Percentiles rank a stretch among this genome's conserved stretches.
phyloP scores from a whole-genome alignment of 345 rosid genomes.

The Geranium rotundifolium region DNA sequence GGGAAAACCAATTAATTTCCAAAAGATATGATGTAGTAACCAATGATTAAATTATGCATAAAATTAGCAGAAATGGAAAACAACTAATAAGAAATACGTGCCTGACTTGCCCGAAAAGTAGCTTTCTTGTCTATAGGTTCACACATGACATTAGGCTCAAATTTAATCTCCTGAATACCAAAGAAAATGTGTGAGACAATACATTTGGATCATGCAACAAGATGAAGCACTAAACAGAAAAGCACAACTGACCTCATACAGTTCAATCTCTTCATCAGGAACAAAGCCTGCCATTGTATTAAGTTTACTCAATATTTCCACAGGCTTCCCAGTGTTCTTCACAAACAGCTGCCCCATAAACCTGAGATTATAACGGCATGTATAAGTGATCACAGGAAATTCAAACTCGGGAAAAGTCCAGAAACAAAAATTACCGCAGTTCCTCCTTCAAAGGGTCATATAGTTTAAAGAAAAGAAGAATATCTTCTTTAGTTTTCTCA shows the following conservation, averaged over 20 bases:
- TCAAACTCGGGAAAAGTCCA: no score
- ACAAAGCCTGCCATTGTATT: constrained; percentile 88
- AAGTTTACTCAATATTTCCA: constrained; percentile 57
- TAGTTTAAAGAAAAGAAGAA: constrained; percentile 80
- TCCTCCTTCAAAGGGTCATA: constrained; percentile 72
- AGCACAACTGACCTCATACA: constrained; percentile 57
- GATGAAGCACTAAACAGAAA: no score
- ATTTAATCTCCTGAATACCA: constrained; percentile 23
- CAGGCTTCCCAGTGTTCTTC: constrained; percentile 64
- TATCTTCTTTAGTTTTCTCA: constrained; percentile 64
- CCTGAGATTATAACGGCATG: constrained; percentile 22
- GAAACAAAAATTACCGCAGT: constrained; percentile 43
- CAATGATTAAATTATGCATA: no score
- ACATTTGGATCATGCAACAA: no score
- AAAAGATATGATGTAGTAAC: no score
- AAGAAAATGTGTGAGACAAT: no score
- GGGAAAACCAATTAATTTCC: no score
- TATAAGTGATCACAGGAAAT: no score
- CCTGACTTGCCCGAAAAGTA: constrained; percentile 22
- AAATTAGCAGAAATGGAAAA: no score
- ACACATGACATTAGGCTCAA: constrained; percentile 29
- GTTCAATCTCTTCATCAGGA: constrained; percentile 77
- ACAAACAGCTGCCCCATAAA: constrained; percentile 78
- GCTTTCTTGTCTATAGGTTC: constrained; percentile 25
- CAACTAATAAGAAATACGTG: no score